A percentile compares a stretch with the other conserved stretches of the same genome.
phyloP scores from a whole-genome alignment of 2,329 filamentous ascomycete genomes.

The Dactylellina parvicollis region DNA sequence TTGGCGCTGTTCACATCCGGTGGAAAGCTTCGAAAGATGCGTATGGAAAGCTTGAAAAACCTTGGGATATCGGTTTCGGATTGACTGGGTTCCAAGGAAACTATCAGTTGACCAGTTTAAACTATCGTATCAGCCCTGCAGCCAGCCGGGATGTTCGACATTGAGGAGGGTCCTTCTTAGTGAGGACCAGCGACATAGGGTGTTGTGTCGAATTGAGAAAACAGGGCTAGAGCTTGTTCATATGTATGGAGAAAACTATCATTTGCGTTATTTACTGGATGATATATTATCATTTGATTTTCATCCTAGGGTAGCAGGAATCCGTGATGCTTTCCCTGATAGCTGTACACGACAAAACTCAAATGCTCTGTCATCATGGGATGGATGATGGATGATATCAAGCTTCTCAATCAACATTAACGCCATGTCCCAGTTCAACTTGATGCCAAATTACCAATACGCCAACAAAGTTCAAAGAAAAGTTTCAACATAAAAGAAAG shows the following conservation, averaged over 20 bases:
- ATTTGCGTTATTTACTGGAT: too few species aligned
- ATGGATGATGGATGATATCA: too few species aligned
- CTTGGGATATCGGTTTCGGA: conserved; percentile 24
- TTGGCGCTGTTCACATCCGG: conserved; percentile 16
- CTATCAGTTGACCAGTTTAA: conserved; percentile 3
- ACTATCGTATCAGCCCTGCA: background rate
- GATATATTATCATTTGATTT: too few species aligned
- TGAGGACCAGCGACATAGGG: too few species aligned
- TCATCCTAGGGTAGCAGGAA: too few species aligned
- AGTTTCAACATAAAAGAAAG: background rate
- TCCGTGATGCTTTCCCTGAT: too few species aligned
- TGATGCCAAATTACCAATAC: background rate
- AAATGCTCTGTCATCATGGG: too few species aligned
- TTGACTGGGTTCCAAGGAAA: conserved; percentile 15
- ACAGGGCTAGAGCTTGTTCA: too few species aligned
- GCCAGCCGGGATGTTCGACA: background rate
- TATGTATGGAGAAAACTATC: too few species aligned
- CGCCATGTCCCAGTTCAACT: background rate
- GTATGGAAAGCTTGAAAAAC: background rate
- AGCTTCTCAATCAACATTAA: background rate
- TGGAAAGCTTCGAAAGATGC: background rate
- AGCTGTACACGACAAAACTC: too few species aligned
- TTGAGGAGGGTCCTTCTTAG: background rate
- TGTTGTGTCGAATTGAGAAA: too few species aligned
- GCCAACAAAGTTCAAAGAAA: background rate